A percentile compares a stretch with the other conserved stretches of the same genome.
These are phyloP conservation scores for Cinnamomum micranthum DNA, from an alignment of 164 flowering plant genomes.

Conservation along the genomic window DNA sequence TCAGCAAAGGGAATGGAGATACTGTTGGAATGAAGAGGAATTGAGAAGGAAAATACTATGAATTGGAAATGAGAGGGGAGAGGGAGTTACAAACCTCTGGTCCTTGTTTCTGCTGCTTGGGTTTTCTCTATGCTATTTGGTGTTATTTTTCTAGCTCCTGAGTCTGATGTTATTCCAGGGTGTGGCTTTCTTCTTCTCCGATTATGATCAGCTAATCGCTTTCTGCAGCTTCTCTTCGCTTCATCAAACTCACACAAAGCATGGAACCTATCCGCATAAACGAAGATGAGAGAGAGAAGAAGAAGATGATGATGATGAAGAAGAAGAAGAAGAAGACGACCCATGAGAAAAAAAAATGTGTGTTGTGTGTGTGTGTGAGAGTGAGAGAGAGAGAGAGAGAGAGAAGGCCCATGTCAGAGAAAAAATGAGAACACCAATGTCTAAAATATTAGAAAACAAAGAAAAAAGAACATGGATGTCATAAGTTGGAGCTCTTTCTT, in stretches of 20 bases:
- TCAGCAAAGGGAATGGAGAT: background rate
- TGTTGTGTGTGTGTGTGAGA: too few species aligned
- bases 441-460: background rate
- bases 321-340: background rate
- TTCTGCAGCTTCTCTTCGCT: constrained; percentile 32
- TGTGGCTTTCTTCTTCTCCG: constrained; percentile 32
- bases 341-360: too few species aligned
- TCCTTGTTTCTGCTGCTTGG: background rate
- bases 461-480: background rate
- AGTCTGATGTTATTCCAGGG: constrained; percentile 9
- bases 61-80: background rate
- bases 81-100: background rate
- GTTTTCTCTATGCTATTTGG: constrained; percentile 9
- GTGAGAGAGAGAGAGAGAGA: too few species aligned
- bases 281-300: background rate
- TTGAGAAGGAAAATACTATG: background rate
- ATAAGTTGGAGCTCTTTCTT: background rate
- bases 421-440: background rate
- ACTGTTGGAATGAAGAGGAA: background rate
- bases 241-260: constrained; percentile 33
- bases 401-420: too few species aligned
- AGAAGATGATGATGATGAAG: background rate
- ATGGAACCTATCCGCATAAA: constrained; percentile 25
- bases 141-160: constrained; percentile 1
- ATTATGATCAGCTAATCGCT: constrained; percentile 34